These are phyloP conservation scores for Colletotrichum karsti DNA, from an alignment of 2,329 filamentous ascomycete genomes.

Conservation along the genomic window DNA sequence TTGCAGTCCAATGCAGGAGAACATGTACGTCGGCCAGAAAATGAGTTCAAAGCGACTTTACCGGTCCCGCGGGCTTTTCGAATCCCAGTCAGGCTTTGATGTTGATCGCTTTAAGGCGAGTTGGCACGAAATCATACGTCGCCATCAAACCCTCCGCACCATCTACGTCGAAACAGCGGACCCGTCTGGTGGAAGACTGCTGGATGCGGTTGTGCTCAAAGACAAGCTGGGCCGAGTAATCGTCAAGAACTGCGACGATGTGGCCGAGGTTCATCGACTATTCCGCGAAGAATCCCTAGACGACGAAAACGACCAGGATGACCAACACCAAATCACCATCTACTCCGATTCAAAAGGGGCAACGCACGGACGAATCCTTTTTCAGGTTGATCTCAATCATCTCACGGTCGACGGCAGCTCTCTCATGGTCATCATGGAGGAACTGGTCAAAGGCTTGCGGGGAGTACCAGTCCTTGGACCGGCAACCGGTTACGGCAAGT, in stretches of 20 bases:
- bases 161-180: constrained; percentile 10
- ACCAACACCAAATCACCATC: neutral
- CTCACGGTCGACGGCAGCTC: constrained; percentile 20
- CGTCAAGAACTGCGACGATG: constrained; percentile 17
- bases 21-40: constrained; percentile 42
- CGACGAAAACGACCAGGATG: neutral
- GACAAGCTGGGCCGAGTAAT: constrained; percentile 1
- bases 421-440: constrained; percentile 7
- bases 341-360: neutral
- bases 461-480: neutral
- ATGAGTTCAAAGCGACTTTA: constrained; percentile 36
- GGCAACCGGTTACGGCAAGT: constrained; percentile 27
- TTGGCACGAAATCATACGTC: constrained; percentile 19
- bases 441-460: neutral
- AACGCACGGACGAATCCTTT: neutral
- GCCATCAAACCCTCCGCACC: constrained; percentile 28
- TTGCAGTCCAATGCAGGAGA: constrained; percentile 46
- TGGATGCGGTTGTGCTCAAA: constrained; percentile 23
- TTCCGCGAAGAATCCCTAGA: neutral
- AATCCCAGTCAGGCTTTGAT: neutral
- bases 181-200: neutral
- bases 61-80: constrained; percentile 28
- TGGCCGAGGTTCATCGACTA: neutral
- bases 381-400: constrained; percentile 21
- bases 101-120: neutral